Conservation (phyloP, 2,329 filamentous ascomycete genomes). For the Pestalotiopsis sp. region DNA sequence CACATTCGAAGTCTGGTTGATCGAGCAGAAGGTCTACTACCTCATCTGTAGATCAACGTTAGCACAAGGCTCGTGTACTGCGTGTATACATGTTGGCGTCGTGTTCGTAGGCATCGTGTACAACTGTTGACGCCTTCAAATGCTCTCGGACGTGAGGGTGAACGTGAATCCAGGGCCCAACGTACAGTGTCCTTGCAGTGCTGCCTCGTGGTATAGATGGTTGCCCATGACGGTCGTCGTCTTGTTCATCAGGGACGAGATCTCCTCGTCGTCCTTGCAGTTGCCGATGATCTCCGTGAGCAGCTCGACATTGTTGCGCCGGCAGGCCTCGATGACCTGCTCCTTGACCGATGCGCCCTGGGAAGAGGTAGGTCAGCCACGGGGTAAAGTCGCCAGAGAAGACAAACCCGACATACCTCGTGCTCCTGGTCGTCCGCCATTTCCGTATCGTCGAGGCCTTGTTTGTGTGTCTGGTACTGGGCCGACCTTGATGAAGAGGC, state of each 20-base stretch:
- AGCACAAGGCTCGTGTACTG: not conserved
- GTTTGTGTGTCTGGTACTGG: not conserved
- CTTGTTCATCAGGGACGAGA: conserved; percentile 79
- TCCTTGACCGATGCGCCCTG: conserved; percentile 35
- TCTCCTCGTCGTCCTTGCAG: conserved; percentile 61
- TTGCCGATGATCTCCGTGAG: conserved; percentile 71
- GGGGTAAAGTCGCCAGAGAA: not conserved
- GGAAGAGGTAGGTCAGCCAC: not conserved
- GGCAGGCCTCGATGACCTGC: conserved; percentile 87
- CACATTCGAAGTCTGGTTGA: conserved; percentile 82
- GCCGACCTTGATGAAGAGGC: not conserved
- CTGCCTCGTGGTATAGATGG: conserved; percentile 86
- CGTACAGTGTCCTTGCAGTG: conserved; percentile 81
- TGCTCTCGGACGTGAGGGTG: not conserved
- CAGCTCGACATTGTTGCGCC: conserved; percentile 87
- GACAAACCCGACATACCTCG: conserved; percentile 24
- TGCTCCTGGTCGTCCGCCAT: conserved; percentile 33
- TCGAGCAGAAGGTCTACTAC: conserved; percentile 80
- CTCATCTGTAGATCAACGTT: conserved; percentile 58
- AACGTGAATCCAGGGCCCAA: conserved; percentile 20
- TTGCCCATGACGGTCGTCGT: conserved; percentile 86
- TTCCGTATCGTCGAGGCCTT: not conserved
- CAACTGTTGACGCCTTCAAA: too few relatives aligned
- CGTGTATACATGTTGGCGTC: not conserved
- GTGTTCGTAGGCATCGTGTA: too few relatives aligned